A percentile compares a stretch with the other conserved stretches of the same genome.
These are phyloP conservation scores for California macrophylla DNA, from an alignment of 441 rosid species.

Conservation along the genomic window DNA sequence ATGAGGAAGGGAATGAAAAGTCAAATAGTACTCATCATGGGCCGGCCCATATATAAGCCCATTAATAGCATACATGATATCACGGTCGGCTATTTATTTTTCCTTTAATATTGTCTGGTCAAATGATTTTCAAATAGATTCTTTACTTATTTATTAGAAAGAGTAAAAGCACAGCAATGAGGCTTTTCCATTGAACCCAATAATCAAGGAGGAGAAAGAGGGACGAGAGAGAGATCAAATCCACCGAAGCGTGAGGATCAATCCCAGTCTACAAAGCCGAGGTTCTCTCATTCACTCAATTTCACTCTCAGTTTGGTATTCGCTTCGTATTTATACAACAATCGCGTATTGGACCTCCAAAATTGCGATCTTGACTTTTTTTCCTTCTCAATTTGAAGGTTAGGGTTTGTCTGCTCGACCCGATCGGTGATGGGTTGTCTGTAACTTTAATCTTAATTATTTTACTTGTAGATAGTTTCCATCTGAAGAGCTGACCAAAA, in stretches of 20 bases:
- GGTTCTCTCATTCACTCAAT: neutral
- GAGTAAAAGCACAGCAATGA: neutral
- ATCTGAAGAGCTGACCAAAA: neutral
- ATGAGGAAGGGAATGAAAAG: neutral
- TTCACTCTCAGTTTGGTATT: neutral
- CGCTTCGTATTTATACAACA: neutral
- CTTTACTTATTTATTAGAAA: neutral
- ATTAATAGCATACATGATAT: neutral
- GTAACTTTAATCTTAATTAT: neutral
- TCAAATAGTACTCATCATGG: neutral
- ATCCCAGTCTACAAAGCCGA: neutral
- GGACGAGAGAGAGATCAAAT: conserved; percentile 1
- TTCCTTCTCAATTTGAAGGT: neutral
- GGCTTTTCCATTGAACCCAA: neutral
- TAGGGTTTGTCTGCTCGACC: conserved; percentile 2
- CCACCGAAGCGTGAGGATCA: neutral
- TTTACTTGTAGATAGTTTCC: neutral
- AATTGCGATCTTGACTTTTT: neutral
- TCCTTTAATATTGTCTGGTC: no score
- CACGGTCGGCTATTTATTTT: no score
- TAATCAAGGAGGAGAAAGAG: neutral
- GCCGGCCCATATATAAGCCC: neutral
- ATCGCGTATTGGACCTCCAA: neutral
- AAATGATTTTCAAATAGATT: no score
- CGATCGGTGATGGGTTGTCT: conserved; percentile 4